Evolutionary conservation across 805 yeast genomes (phyloP).

Genomic region (Kuraishia piskuri): DNA sequence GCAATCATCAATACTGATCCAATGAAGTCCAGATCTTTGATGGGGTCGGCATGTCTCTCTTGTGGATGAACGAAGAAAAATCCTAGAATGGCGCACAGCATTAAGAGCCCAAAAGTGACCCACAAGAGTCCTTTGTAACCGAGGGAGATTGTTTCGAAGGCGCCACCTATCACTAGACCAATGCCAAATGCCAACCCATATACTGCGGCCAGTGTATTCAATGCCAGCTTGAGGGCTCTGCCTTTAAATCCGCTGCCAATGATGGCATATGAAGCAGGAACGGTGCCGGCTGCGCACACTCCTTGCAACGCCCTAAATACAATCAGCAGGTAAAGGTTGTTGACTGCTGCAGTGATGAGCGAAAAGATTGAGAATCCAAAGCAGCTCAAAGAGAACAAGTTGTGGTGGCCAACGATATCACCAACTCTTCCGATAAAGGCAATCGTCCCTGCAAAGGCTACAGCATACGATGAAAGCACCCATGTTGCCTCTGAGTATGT

Average conservation of each 20-base stretch:
- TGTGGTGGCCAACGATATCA: conserved; percentile 25
- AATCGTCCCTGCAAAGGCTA: conserved; percentile 29
- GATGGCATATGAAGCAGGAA: conserved; percentile 28
- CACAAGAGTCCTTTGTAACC: conserved; percentile 32
- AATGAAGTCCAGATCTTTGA: conserved; percentile 20
- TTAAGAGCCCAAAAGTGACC: conserved; percentile 25
- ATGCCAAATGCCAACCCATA: conserved; percentile 25
- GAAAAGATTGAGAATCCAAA: conserved; percentile 15
- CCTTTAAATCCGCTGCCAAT: conserved; percentile 22
- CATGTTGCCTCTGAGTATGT: conserved; percentile 11
- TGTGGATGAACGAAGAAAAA: conserved; percentile 22
- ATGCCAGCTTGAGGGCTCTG: conserved; percentile 16
- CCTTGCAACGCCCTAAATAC: conserved; percentile 39
- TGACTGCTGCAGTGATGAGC: conserved; percentile 26
- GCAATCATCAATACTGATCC: conserved; percentile 23
- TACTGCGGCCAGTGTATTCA: conserved; percentile 18
- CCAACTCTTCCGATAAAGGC: conserved; percentile 26
- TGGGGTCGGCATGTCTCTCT: conserved; percentile 12
- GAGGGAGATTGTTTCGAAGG: conserved; percentile 24
- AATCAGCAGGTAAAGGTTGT: conserved; percentile 26
- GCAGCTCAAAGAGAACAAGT: conserved; percentile 16
- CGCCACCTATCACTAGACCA: conserved; percentile 38
- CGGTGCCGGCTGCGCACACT: conserved; percentile 28
- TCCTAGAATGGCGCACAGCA: conserved; percentile 12
- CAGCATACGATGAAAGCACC: conserved; percentile 26